Conservation (phyloP, 352 stramenopile genomes). For the Phytophthora melonis region DNA sequence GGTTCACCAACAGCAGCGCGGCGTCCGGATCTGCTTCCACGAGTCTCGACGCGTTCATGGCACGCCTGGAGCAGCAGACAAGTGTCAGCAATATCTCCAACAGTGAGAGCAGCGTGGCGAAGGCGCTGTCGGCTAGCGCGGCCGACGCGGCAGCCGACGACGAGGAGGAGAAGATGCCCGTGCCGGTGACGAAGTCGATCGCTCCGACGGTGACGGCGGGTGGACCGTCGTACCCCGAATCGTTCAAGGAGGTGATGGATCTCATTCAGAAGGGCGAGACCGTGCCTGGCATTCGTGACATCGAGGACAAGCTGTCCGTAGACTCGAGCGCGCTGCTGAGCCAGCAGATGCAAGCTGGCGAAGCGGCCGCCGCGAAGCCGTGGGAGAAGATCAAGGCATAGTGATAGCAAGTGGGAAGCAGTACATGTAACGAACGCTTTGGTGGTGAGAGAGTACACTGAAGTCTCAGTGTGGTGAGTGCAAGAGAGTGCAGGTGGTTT, state of each 20-base stretch:
- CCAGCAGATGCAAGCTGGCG: slow-evolving; percentile 28
- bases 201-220: slow-evolving; percentile 24
- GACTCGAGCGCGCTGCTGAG: slow-evolving; percentile 49
- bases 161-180: slow-evolving; percentile 45
- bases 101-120: slow-evolving; percentile 26
- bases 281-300: slow-evolving; percentile 78
- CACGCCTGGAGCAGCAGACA: slow-evolving; percentile 57
- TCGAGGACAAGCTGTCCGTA: slow-evolving; percentile 79
- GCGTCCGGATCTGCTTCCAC: slow-evolving; percentile 22
- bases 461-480: not conserved
- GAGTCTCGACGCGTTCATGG: slow-evolving; percentile 65
- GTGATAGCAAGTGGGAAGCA: not conserved
- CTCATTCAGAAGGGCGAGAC: slow-evolving; percentile 77
- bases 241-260: slow-evolving; percentile 81
- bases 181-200: slow-evolving; percentile 17
- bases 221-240: slow-evolving; percentile 68
- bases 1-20: not conserved
- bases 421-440: slow-evolving; percentile 3
- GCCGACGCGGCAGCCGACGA: slow-evolving; percentile 2
- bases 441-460: slow-evolving; percentile 17
- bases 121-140: not conserved
- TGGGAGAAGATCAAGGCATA: slow-evolving; percentile 56
- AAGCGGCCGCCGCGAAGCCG: slow-evolving; percentile 41
- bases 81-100: slow-evolving; percentile 44
- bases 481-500: slow-evolving; percentile 8